Base-by-base conservation (phyloP, 805 yeast genomes). In the Barnettozyma wickerhamii region DNA sequence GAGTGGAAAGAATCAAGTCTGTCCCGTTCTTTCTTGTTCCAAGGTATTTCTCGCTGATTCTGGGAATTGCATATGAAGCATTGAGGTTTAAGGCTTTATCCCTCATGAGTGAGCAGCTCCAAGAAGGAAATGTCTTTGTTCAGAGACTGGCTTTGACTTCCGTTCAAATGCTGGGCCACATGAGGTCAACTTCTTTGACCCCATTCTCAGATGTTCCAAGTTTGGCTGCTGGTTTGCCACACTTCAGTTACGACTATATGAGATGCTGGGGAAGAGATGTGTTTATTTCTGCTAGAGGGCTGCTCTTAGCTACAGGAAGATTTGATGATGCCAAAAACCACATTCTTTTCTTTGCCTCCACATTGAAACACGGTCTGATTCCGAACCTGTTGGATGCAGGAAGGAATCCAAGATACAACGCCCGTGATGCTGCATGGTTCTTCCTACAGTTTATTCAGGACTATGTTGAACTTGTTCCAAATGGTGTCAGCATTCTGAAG, bases 261-360 rank as follows among this genome's bases (percentile, higher is more conserved):
- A 74, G 99, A 61, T 88, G 96, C 59, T 91, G 99, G 99, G 99
- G 99, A 18, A 75, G 99, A 57, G 99, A 91, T 63, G 95, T 89
- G 1, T 93, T 93, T 59, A 83, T 91, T 34, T 75, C 96, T 0
- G 71, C 84, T 32, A 70, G 96, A 46, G 99, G 99, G 0, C 68
- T 91, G 36, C 64, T 89, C 41, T 65, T 89, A 19, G 81, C 84
- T 1, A 75, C 96, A 0, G 90, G 84, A 10, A 71, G 98, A 41
- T 79, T 59, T 55, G 86, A 83, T 1, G 88, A 81, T 33, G 97
- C 97, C 2, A 81, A 74, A 53, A 58, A 64, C 30, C 99, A 91
- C 59, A 87, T 91, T 45, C 63, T 90, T 35, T 84, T 83, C 7
- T 91, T 89, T 68, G 98, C 95, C 0, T 75, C 84, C 48, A 91